A percentile compares a stretch with the other conserved stretches of the same genome.
Evolutionary conservation across 495 filamentous ascomycete genomes (phyloP).

Genomic region (Penicillium manginii): DNA sequence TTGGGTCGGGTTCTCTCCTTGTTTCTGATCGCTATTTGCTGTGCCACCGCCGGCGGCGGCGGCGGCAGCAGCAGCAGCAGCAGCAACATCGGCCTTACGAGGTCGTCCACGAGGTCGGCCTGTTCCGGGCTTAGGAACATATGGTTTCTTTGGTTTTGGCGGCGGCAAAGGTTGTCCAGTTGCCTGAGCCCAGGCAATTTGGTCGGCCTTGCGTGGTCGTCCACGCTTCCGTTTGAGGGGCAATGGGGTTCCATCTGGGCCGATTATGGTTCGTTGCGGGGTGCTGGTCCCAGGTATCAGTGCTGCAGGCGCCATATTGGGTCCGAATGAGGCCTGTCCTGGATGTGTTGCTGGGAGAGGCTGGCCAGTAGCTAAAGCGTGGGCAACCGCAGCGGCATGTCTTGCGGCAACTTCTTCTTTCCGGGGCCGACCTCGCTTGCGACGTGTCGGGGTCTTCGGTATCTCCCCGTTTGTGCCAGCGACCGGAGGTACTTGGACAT

Average conservation of each 20-base stretch:
- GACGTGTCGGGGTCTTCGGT: constrained; percentile 15
- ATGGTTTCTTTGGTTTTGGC: constrained; percentile 33
- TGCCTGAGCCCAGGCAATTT: constrained; percentile 31
- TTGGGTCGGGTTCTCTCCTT: constrained; percentile 5
- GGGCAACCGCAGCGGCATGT: constrained; percentile 25
- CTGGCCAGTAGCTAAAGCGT: constrained; percentile 21
- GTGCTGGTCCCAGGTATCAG: constrained; percentile 11
- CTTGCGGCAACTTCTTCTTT: constrained; percentile 34
- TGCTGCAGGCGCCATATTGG: constrained; percentile 27
- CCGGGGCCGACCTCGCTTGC: constrained; percentile 34
- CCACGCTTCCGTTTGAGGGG: constrained; percentile 44
- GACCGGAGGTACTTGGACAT: constrained; percentile 4
- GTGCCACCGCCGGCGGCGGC: constrained; percentile 20
- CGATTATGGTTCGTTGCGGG: constrained; percentile 27
- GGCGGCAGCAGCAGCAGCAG: constrained; percentile 35
- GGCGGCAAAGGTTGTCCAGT: constrained; percentile 32
- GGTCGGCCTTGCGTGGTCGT: constrained; percentile 45
- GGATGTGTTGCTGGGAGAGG: constrained; percentile 18
- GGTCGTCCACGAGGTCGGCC: constrained; percentile 45
- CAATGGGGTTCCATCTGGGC: constrained; percentile 38
- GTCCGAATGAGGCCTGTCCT: constrained; percentile 29
- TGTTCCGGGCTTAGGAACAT: constrained; percentile 29
- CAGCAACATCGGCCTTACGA: constrained; percentile 43
- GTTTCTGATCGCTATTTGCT: constrained; percentile 9
- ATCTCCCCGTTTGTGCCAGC: neutral